phyloP scores from a whole-genome alignment of 2,329 filamentous ascomycete species.

The Fusarium proliferatum region DNA sequence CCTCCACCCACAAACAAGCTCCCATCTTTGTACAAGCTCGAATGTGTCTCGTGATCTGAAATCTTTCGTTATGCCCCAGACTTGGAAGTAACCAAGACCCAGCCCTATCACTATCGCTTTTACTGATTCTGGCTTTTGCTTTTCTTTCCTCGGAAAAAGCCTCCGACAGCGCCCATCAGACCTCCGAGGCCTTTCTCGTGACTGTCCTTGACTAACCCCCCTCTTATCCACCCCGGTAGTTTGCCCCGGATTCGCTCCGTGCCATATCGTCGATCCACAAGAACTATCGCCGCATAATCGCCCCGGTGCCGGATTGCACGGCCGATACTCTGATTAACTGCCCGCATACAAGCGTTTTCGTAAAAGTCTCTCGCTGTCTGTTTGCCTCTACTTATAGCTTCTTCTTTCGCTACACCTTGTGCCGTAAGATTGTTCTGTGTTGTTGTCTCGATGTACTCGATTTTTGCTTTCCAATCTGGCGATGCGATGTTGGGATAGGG shows the following conservation, averaged over 20 bases:
- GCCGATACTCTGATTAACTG: constrained; percentile 96
- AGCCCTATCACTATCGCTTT: not conserved
- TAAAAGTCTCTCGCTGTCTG: constrained; percentile 81
- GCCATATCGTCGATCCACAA: constrained; percentile 85
- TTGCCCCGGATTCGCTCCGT: constrained; percentile 78
- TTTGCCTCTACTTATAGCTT: constrained; percentile 54
- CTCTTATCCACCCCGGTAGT: constrained; percentile 88
- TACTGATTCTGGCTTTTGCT: constrained; percentile 11
- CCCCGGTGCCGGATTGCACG: constrained; percentile 87
- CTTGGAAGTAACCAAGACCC: not conserved
- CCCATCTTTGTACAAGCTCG: constrained; percentile 27
- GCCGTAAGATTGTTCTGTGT: constrained; percentile 53
- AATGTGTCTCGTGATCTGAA: constrained; percentile 8
- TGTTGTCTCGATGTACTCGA: constrained; percentile 82
- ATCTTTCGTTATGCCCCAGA: constrained; percentile 5
- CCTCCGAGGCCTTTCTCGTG: constrained; percentile 64
- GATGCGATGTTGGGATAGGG: constrained; percentile 92
- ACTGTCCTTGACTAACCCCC: constrained; percentile 67
- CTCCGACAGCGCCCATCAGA: constrained; percentile 67
- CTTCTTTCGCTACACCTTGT: constrained; percentile 37
- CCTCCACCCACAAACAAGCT: constrained; percentile 19
- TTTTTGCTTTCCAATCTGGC: constrained; percentile 92
- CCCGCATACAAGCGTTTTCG: constrained; percentile 95
- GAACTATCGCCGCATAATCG: constrained; percentile 91
- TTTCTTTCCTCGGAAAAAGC: constrained; percentile 68